Percentiles rank a stretch among this genome's conserved stretches.
Evolutionary conservation across 2,329 filamentous ascomycete genomes (phyloP).

Genomic region (Fusarium beomiforme): DNA sequence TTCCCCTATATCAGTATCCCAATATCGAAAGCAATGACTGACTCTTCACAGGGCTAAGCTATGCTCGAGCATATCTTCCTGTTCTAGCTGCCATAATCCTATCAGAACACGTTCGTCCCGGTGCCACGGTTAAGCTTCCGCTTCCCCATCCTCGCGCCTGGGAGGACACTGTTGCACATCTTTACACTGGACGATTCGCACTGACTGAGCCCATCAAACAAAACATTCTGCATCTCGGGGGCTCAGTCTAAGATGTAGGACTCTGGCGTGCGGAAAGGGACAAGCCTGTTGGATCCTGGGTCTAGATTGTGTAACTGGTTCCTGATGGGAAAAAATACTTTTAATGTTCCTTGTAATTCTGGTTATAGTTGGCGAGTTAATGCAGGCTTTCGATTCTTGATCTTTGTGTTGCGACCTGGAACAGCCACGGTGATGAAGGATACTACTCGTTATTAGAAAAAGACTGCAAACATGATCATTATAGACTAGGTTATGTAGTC

Average conservation of each 20-base stretch:
- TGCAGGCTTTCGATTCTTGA: background rate
- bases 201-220: conserved; percentile 57
- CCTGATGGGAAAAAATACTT: background rate
- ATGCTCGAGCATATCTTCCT: conserved; percentile 56
- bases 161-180: conserved; percentile 63
- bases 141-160: conserved; percentile 66
- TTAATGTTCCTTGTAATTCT: conserved; percentile 1
- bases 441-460: background rate
- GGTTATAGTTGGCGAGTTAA: background rate
- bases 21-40: background rate
- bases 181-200: conserved; percentile 62
- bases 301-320: background rate
- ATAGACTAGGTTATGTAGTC: background rate
- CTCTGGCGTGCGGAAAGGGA: background rate
- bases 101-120: conserved; percentile 60
- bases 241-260: conserved; percentile 51
- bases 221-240: conserved; percentile 66
- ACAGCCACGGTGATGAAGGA: background rate
- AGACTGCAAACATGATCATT: background rate
- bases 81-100: conserved; percentile 65
- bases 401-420: background rate
- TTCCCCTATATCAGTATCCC: background rate
- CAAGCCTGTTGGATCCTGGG: background rate
- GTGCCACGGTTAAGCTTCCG: conserved; percentile 67
- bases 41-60: conserved; percentile 42